These are phyloP conservation scores for Fusarium buharicum DNA, from an alignment of 2,329 filamentous ascomycete genomes.

Conservation along the genomic window DNA sequence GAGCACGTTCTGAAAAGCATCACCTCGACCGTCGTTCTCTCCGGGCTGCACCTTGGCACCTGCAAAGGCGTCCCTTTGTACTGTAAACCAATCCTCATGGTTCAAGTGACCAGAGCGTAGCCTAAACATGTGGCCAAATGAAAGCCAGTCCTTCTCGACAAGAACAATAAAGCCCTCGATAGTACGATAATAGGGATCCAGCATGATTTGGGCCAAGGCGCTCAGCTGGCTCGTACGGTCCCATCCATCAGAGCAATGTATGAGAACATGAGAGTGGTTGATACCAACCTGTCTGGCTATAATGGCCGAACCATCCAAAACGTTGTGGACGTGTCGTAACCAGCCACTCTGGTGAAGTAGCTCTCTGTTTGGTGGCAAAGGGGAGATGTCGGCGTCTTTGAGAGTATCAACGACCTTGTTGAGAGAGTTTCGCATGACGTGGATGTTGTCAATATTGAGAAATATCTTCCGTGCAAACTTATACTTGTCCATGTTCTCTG, in stretches of 20 bases:
- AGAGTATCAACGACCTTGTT: slow-evolving; percentile 88
- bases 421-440: slow-evolving; percentile 94
- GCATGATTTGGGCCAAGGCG: slow-evolving; percentile 88
- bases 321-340: slow-evolving; percentile 86
- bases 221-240: slow-evolving; percentile 96
- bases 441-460: slow-evolving; percentile 96
- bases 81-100: slow-evolving; percentile 92
- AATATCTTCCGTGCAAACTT: slow-evolving; percentile 91
- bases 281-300: slow-evolving; percentile 91
- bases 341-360: slow-evolving; percentile 85
- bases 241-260: slow-evolving; percentile 99
- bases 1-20: slow-evolving; percentile 86
- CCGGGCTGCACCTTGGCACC: slow-evolving; percentile 71
- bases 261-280: slow-evolving; percentile 92
- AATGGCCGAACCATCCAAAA: slow-evolving; percentile 84
- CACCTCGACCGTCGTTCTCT: slow-evolving; percentile 69
- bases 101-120: slow-evolving; percentile 88
- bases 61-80: slow-evolving; percentile 82
- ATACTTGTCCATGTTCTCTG: slow-evolving; percentile 98
- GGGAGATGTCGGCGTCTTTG: slow-evolving; percentile 90
- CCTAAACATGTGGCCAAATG: slow-evolving; percentile 97
- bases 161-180: slow-evolving; percentile 94
- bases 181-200: slow-evolving; percentile 95
- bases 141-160: slow-evolving; percentile 97
- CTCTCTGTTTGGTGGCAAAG: slow-evolving; percentile 83